These are phyloP conservation scores for Aureobasidium sp. DNA, from an alignment of 2,329 filamentous ascomycete genomes.

Conservation along the genomic window DNA sequence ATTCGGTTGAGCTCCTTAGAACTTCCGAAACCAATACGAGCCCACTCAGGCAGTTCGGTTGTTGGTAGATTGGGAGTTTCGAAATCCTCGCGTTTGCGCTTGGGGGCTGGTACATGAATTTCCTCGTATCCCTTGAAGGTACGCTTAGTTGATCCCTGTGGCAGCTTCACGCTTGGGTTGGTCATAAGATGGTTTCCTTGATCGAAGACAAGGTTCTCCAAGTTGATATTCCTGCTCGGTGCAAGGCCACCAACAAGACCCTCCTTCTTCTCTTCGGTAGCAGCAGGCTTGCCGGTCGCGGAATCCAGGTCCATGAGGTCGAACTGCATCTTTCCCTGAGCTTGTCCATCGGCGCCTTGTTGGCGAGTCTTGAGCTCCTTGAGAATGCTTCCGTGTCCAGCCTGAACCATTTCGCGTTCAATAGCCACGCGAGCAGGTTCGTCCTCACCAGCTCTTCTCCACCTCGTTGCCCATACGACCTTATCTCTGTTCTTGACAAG, in stretches of 20 bases:
- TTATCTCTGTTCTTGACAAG: conserved; percentile 88
- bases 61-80: conserved; percentile 72
- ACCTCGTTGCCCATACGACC: conserved; percentile 87
- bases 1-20: conserved; percentile 89
- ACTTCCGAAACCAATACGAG: conserved; percentile 73
- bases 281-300: conserved; percentile 30
- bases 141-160: conserved; percentile 88
- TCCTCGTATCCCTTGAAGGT: conserved; percentile 98
- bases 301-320: conserved; percentile 71
- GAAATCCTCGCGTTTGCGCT: conserved; percentile 71
- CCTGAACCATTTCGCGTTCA: conserved; percentile 84
- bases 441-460: conserved; percentile 73
- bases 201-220: conserved; percentile 94
- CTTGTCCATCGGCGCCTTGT: conserved; percentile 48
- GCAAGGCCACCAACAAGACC: conserved; percentile 73
- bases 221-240: conserved; percentile 78
- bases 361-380: conserved; percentile 76
- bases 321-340: conserved; percentile 68
- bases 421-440: conserved; percentile 63
- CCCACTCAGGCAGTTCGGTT: conserved; percentile 86
- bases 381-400: conserved; percentile 77
- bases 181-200: conserved; percentile 99
- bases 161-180: conserved; percentile 90
- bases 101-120: conserved; percentile 91
- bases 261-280: conserved; percentile 49